A percentile compares a stretch with the other conserved stretches of the same genome.
Conservation (phyloP, 164 flowering plant genomes). For the Macadamia tetraphylla region DNA sequence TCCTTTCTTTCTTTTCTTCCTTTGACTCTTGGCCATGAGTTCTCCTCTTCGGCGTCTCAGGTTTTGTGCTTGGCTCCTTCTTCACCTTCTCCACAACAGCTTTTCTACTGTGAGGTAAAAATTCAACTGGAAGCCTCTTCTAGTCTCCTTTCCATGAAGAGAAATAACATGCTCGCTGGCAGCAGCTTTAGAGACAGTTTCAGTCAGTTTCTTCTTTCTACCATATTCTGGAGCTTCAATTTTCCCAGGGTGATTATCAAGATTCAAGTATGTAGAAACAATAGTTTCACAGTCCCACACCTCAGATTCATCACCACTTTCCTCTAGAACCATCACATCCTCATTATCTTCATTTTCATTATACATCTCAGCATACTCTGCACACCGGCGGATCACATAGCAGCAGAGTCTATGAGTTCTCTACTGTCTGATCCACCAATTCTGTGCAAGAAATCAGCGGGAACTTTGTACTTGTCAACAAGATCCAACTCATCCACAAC, state of each 20-base stretch:
- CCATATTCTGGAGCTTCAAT: too few species aligned
- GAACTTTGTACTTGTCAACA: slow-evolving; percentile 46
- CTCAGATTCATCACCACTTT: slow-evolving; percentile 86
- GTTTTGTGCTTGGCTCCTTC: slow-evolving; percentile 13
- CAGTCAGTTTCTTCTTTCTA: too few species aligned
- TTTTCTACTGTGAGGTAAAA: slow-evolving; percentile 19
- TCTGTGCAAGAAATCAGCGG: slow-evolving; percentile 46
- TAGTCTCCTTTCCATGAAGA: too few species aligned
- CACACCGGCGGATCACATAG: slow-evolving; percentile 39
- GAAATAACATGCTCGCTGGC: too few species aligned
- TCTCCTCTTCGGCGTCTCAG: slow-evolving; percentile 39
- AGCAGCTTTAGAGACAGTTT: too few species aligned
- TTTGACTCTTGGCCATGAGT: slow-evolving; percentile 65
- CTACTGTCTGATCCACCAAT: slow-evolving; percentile 19
- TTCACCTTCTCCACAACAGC: slow-evolving; percentile 34
- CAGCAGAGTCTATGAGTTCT: slow-evolving; percentile 40
- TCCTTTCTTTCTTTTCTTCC: slow-evolving; percentile 92
- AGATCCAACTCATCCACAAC: background rate
- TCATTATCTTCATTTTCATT: slow-evolving; percentile 26
- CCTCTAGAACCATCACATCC: slow-evolving; percentile 43
- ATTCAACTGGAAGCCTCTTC: too few species aligned
- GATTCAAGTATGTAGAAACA: slow-evolving; percentile 79
- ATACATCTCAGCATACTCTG: too few species aligned
- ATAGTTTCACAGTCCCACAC: slow-evolving; percentile 91
- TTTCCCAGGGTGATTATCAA: slow-evolving; percentile 20